Percentiles rank a stretch among this genome's conserved stretches.
Conservation (phyloP, 2,329 filamentous ascomycete genomes). For the Apiospora aurea region DNA sequence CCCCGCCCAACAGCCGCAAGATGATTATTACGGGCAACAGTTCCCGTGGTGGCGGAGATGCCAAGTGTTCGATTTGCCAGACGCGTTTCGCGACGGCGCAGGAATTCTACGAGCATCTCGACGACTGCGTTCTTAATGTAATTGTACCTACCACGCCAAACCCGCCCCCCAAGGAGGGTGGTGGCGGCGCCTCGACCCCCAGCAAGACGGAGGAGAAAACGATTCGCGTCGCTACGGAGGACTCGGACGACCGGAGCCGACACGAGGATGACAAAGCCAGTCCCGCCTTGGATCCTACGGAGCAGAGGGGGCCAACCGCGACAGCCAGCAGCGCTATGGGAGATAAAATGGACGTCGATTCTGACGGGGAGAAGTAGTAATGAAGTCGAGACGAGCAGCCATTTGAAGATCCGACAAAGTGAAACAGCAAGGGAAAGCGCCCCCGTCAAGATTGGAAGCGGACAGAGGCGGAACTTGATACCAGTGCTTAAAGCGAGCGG, state of each 20-base stretch:
- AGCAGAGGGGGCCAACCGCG: constrained; percentile 25
- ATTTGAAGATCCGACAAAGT: neutral
- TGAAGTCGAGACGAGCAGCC: constrained; percentile 12
- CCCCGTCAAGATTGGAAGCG: neutral
- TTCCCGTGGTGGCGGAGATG: constrained; percentile 60
- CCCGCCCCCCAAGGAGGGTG: constrained; percentile 37
- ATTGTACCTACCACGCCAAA: constrained; percentile 58
- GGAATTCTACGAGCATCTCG: constrained; percentile 97
- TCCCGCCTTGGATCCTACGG: constrained; percentile 29
- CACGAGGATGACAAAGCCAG: constrained; percentile 8
- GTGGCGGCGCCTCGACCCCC: constrained; percentile 27
- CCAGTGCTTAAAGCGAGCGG: neutral
- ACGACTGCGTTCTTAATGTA: constrained; percentile 67
- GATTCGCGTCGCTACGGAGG: neutral
- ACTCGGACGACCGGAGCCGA: constrained; percentile 14
- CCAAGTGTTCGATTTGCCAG: constrained; percentile 90
- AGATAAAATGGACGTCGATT: constrained; percentile 43
- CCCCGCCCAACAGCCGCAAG: constrained; percentile 88
- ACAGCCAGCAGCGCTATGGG: constrained; percentile 28
- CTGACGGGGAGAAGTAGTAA: constrained; percentile 34
- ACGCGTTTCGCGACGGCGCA: constrained; percentile 83
- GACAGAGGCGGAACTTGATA: neutral
- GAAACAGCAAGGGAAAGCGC: neutral
- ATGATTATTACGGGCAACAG: constrained; percentile 50
- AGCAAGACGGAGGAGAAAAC: constrained; percentile 32